These are phyloP conservation scores for Przewalskia tangutica DNA, from an alignment of 257 asterid genomes.

Conservation along the genomic window DNA sequence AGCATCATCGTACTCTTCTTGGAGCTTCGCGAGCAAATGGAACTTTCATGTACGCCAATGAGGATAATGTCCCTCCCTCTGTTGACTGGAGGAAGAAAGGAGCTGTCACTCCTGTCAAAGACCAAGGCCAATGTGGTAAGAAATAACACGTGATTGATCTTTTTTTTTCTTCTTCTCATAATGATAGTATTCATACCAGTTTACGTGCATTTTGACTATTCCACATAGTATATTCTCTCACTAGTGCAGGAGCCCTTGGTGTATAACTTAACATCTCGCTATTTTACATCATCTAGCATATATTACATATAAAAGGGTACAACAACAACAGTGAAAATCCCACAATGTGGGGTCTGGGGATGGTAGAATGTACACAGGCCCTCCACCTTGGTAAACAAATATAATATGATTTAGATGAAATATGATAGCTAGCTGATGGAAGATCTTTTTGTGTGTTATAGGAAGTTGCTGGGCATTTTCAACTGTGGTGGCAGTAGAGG, in stretches of 20 bases:
- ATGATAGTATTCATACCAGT: background rate
- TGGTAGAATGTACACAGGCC: no score
- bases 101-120: constrained; percentile 62
- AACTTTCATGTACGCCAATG: constrained; percentile 50
- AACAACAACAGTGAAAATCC: no score
- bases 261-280: background rate
- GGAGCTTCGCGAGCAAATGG: constrained; percentile 27
- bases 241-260: background rate
- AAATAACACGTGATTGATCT: background rate
- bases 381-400: no score
- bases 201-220: background rate
- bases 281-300: background rate
- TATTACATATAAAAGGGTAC: background rate
- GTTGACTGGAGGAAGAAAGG: constrained; percentile 85
- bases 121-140: constrained; percentile 91
- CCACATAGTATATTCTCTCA: background rate
- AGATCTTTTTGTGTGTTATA: constrained; percentile 5
- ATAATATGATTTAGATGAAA: background rate
- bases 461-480: constrained; percentile 99
- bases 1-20: constrained; percentile 51
- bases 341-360: no score
- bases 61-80: constrained; percentile 40
- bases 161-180: background rate
- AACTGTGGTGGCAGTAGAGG: constrained; percentile 76
- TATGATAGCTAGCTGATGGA: background rate